A percentile compares a stretch with the other conserved stretches of the same genome.
These are phyloP conservation scores for Phytophthora pistaciae DNA, from an alignment of 352 stramenopile species.

Conservation along the genomic window DNA sequence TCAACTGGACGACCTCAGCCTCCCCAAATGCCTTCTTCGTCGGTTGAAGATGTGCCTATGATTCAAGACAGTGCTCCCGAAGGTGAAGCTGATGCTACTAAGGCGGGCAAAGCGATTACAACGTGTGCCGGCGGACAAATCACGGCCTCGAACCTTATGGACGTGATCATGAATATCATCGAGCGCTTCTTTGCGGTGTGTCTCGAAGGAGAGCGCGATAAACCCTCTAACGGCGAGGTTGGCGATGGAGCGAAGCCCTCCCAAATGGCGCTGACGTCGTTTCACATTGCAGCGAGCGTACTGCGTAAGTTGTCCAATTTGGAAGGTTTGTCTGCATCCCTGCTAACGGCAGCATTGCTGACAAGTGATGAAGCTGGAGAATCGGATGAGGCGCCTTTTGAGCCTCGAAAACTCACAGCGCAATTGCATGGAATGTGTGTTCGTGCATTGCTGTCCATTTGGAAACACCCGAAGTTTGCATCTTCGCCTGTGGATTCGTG, in stretches of 20 bases:
- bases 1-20: background rate
- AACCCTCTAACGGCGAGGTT: background rate
- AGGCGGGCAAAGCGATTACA: conserved; percentile 29
- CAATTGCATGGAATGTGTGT: conserved; percentile 74
- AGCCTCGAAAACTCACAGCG: conserved; percentile 60
- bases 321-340: conserved; percentile 66
- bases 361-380: conserved; percentile 57
- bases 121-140: conserved; percentile 40
- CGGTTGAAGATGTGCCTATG: conserved; percentile 44
- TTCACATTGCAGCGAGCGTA: conserved; percentile 68
- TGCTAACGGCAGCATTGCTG: conserved; percentile 69
- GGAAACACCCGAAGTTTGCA: conserved; percentile 63
- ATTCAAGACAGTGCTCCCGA: conserved; percentile 23
- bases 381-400: conserved; percentile 44
- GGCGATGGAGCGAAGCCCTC: conserved; percentile 27
- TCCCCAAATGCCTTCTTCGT: background rate
- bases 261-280: conserved; percentile 75
- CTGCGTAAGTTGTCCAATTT: conserved; percentile 78
- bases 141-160: conserved; percentile 54
- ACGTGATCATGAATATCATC: conserved; percentile 64
- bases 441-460: conserved; percentile 63
- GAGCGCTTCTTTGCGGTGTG: conserved; percentile 46
- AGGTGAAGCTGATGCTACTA: conserved; percentile 10
- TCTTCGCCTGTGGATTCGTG: conserved; percentile 56
- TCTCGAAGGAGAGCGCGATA: conserved; percentile 28